Evolutionary conservation across 805 yeast genomes (phyloP).

Genomic region (Candida qinlingensis): DNA sequence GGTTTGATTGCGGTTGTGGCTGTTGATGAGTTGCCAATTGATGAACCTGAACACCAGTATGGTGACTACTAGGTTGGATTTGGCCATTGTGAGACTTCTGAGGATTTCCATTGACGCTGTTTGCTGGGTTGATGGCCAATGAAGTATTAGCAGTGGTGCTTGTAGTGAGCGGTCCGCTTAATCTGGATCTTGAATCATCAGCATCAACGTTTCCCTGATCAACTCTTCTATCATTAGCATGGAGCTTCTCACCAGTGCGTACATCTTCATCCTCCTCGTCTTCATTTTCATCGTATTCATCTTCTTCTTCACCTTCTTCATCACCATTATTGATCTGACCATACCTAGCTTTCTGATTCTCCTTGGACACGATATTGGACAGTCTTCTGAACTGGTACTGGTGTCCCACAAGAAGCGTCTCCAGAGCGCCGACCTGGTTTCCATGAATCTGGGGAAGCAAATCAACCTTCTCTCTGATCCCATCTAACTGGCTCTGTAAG

Average conservation of each 20-base stretch:
- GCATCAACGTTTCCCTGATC: neutral
- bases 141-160: neutral
- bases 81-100: neutral
- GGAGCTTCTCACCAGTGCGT: too few species aligned
- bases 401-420: conserved; percentile 14
- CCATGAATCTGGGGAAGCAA: conserved; percentile 18
- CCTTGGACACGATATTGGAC: conserved; percentile 6
- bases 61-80: neutral
- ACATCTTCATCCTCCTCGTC: neutral
- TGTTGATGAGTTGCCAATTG: neutral
- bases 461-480: conserved; percentile 9
- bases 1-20: neutral
- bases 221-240: neutral
- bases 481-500: conserved; percentile 10
- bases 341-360: neutral
- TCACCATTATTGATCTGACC: neutral
- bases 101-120: conserved; percentile 2
- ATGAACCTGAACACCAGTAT: neutral
- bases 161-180: neutral
- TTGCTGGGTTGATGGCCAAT: conserved; percentile 1
- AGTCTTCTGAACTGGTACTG: conserved; percentile 19
- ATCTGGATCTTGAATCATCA: neutral
- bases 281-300: neutral
- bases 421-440: conserved; percentile 17
- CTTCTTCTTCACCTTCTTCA: neutral